These are phyloP conservation scores for Ploettnerulaceae sp. DNA, from an alignment of 2,329 filamentous ascomycete genomes.

Conservation along the genomic window DNA sequence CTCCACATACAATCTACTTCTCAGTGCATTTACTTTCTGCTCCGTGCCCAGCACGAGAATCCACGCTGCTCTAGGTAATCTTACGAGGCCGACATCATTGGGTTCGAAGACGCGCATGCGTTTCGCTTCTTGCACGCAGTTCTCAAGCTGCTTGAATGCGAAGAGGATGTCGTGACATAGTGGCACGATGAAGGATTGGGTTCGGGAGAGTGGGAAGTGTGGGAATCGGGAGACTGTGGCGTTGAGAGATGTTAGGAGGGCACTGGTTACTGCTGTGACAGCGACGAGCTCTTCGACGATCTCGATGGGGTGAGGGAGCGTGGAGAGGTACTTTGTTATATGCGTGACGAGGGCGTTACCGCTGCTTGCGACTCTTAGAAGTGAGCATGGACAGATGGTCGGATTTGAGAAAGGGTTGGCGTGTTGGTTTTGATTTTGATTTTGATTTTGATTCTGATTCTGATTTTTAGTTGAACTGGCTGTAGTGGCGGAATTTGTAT, in stretches of 20 bases:
- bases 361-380: constrained; percentile 4
- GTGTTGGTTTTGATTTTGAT: neutral
- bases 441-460: neutral
- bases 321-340: constrained; percentile 18
- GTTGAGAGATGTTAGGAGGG: constrained; percentile 12
- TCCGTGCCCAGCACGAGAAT: constrained; percentile 8
- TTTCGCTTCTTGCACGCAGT: constrained; percentile 12
- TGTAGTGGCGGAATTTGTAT: neutral
- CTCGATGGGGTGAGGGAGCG: constrained; percentile 20
- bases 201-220: neutral
- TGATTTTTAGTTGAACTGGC: neutral
- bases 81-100: constrained; percentile 17
- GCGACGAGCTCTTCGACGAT: constrained; percentile 17
- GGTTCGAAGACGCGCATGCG: constrained; percentile 16
- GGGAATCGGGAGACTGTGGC: constrained; percentile 7
- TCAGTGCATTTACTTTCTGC: constrained; percentile 5
- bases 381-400: neutral
- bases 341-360: constrained; percentile 8
- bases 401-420: constrained; percentile 1
- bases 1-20: constrained; percentile 18
- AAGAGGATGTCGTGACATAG: constrained; percentile 16
- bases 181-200: constrained; percentile 11
- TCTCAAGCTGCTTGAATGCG: constrained; percentile 7
- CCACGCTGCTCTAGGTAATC: constrained; percentile 15
- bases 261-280: constrained; percentile 10